Percentiles rank a stretch among this genome's conserved stretches.
phyloP scores from a whole-genome alignment of 139 green algal genomes.

The Trebouxia sp. region DNA sequence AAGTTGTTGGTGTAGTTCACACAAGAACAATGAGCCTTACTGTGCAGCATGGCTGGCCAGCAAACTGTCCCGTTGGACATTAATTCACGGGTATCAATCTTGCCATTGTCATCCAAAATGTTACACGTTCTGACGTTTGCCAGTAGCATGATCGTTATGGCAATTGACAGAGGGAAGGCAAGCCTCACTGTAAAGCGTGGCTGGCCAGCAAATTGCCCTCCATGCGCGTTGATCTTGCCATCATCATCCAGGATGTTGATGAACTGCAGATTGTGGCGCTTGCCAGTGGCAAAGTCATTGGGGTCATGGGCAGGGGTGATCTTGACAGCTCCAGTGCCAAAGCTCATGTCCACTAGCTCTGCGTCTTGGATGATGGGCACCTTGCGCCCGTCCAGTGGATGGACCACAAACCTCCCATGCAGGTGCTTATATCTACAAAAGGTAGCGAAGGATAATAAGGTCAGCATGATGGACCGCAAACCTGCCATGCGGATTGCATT shows the following conservation, averaged over 20 bases:
- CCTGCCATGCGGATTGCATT: too few species aligned
- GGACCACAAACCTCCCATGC: constrained; percentile 80
- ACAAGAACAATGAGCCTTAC: constrained; percentile 25
- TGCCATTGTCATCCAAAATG: constrained; percentile 92
- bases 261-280: constrained; percentile 84
- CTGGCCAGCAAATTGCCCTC: constrained; percentile 86
- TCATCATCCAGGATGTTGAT: constrained; percentile 98
- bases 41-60: constrained; percentile 88
- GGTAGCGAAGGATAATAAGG: neutral
- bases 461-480: too few species aligned
- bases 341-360: constrained; percentile 90
- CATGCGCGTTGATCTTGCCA: constrained; percentile 79
- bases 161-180: neutral
- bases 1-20: constrained; percentile 94
- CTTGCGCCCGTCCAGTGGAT: constrained; percentile 82
- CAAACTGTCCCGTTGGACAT: constrained; percentile 85
- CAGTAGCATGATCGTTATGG: constrained; percentile 79
- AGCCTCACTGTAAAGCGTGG: constrained; percentile 79
- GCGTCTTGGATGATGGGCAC: constrained; percentile 95
- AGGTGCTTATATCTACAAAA: constrained; percentile 72
- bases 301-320: constrained; percentile 97
- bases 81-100: constrained; percentile 76
- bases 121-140: constrained; percentile 85
- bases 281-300: constrained; percentile 89
- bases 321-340: constrained; percentile 93